Evolutionary conservation across 2,329 filamentous ascomycete genomes (phyloP).

Genomic region (Paraphaeosphaeria sporulosa): DNA sequence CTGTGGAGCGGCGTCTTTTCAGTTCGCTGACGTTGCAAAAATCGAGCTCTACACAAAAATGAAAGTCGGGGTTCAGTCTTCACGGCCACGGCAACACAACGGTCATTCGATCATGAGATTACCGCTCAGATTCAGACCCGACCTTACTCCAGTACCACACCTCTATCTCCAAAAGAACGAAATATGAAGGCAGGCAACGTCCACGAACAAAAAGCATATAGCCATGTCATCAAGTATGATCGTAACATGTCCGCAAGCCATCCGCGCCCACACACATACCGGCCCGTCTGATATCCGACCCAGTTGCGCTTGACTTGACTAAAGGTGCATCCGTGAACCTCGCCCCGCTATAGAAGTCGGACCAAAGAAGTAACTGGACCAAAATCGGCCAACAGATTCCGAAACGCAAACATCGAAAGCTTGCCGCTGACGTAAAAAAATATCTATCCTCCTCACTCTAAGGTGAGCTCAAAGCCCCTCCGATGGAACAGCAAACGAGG

Average conservation of each 20-base stretch:
- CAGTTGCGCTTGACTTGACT: not conserved
- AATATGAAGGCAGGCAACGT: not conserved
- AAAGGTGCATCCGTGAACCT: not conserved
- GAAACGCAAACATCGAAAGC: not conserved
- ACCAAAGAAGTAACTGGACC: not conserved
- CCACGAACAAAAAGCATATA: not conserved
- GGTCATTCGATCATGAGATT: not conserved
- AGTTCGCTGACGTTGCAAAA: not conserved
- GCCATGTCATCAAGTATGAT: slow-evolving; percentile 9
- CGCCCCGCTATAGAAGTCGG: not conserved
- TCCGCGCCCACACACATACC: not conserved
- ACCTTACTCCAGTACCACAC: slow-evolving; percentile 21
- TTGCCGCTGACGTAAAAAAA: slow-evolving; percentile 1
- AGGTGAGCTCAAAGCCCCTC: not conserved
- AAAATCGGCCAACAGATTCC: not conserved
- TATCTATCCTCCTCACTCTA: slow-evolving; percentile 11
- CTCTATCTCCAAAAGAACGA: slow-evolving; percentile 39
- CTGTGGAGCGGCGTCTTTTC: not conserved
- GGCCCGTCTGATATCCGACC: not conserved
- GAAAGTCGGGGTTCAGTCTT: not conserved
- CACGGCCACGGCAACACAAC: not conserved
- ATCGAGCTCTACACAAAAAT: not conserved
- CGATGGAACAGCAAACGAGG: not conserved
- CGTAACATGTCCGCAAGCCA: slow-evolving; percentile 4
- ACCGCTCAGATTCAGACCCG: not conserved